Evolutionary conservation across 2,329 filamentous ascomycete genomes (phyloP).

Genomic region (Neoscytalidium dimidiatum): DNA sequence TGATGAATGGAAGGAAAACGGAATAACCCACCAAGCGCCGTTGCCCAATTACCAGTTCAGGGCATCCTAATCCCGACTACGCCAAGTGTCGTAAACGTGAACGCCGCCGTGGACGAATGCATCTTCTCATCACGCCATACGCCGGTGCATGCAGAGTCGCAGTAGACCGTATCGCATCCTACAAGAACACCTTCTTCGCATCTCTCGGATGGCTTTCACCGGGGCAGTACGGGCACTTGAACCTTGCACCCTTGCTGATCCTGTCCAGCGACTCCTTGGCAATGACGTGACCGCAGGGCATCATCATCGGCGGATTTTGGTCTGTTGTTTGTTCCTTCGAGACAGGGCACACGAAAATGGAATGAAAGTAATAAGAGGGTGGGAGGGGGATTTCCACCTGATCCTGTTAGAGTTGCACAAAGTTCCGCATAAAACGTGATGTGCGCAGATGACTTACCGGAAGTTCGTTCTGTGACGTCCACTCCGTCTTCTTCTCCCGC

Average conservation of each 20-base stretch:
- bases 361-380: constrained; percentile 74
- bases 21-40: constrained; percentile 6
- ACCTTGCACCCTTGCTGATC: constrained; percentile 74
- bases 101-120: not conserved
- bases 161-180: constrained; percentile 21
- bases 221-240: constrained; percentile 97
- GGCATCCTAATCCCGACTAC: not conserved
- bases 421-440: not conserved
- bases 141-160: constrained; percentile 5
- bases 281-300: constrained; percentile 93
- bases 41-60: not conserved
- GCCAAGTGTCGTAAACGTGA: not conserved
- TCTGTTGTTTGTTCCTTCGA: constrained; percentile 96
- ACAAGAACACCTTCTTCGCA: constrained; percentile 71
- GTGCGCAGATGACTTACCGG: constrained; percentile 62
- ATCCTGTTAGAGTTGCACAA: constrained; percentile 33
- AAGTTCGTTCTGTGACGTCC: constrained; percentile 89
- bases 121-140: constrained; percentile 5
- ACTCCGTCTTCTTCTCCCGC: constrained; percentile 86
- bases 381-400: constrained; percentile 67
- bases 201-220: constrained; percentile 77
- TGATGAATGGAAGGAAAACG: not conserved
- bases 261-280: constrained; percentile 79
- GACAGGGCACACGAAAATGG: constrained; percentile 96
- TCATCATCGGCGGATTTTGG: constrained; percentile 91